Conservation (phyloP, 306 rosid species). For the Hippophae gyantsensis region DNA sequence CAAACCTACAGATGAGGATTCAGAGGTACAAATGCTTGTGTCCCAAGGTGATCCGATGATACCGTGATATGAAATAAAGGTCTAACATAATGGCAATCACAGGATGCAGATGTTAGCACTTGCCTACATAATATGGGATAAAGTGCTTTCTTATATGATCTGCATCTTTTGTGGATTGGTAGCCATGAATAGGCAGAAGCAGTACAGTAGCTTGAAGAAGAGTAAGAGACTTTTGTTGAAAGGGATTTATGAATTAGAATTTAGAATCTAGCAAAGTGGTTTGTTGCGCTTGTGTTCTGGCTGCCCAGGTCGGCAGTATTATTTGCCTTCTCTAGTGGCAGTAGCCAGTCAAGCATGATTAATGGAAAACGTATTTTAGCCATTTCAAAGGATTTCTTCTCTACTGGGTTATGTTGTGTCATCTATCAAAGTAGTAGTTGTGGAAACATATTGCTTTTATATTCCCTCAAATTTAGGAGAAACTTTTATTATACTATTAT, state of each 20-base stretch:
- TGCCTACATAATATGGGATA: conserved; percentile 11
- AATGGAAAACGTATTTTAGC: too few relatives aligned
- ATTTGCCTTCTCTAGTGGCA: conserved; percentile 98
- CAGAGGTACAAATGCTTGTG: conserved; percentile 59
- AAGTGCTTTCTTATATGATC: conserved; percentile 2
- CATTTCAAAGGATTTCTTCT: too few relatives aligned
- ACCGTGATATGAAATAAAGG: conserved; percentile 35
- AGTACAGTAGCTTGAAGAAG: conserved; percentile 63
- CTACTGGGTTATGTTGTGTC: too few relatives aligned
- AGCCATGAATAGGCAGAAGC: conserved; percentile 43
- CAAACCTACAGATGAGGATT: conserved; percentile 56
- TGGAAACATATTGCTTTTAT: too few relatives aligned
- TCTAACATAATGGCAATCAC: conserved; percentile 25
- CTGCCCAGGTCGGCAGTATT: conserved; percentile 99
- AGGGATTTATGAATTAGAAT: conserved; percentile 40
- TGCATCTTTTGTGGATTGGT: conserved; percentile 28
- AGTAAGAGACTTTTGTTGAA: conserved; percentile 20
- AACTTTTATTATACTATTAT: too few relatives aligned
- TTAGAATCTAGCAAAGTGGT: conserved; percentile 48
- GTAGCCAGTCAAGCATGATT: conserved; percentile 35
- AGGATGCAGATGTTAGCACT: conserved; percentile 14
- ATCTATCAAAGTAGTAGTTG: too few relatives aligned
- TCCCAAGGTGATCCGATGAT: conserved; percentile 88
- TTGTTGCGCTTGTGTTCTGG: conserved; percentile 60
- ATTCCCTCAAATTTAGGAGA: too few relatives aligned